Percentiles rank a stretch among this genome's conserved stretches.
Evolutionary conservation across 805 yeast genomes (phyloP).

Genomic region (Candida methanosorbosa): DNA sequence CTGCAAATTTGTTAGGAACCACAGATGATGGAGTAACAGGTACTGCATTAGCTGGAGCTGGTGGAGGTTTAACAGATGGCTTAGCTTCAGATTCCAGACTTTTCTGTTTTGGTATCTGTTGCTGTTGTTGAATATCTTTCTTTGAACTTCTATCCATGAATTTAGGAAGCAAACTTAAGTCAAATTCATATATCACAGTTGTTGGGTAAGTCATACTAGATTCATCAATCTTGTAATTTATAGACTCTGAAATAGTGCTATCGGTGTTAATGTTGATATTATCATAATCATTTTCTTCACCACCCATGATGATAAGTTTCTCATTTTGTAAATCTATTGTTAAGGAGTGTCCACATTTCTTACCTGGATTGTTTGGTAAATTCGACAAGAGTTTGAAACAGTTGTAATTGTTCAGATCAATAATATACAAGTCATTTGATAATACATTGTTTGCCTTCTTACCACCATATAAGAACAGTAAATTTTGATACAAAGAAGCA

Average conservation of each 20-base stretch:
- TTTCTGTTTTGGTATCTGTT: neutral
- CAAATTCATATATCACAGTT: conserved; percentile 28
- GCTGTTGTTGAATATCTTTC: neutral
- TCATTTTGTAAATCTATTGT: conserved; percentile 59
- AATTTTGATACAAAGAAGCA: conserved; percentile 67
- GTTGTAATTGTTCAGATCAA: conserved; percentile 60
- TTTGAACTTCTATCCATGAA: conserved; percentile 20
- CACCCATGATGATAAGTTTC: conserved; percentile 82
- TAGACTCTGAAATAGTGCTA: conserved; percentile 11
- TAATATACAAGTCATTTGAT: conserved; percentile 57
- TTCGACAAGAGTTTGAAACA: conserved; percentile 51
- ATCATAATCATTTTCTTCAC: conserved; percentile 63
- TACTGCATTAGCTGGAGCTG: neutral
- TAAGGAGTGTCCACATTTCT: conserved; percentile 88
- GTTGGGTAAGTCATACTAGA: conserved; percentile 21
- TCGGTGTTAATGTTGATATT: conserved; percentile 35
- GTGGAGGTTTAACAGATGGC: neutral
- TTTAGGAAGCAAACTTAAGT: conserved; percentile 15
- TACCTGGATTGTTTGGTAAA: conserved; percentile 53
- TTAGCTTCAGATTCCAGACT: neutral
- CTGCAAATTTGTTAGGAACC: neutral
- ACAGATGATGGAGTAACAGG: neutral
- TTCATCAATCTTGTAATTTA: conserved; percentile 17
- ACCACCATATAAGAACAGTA: conserved; percentile 86
- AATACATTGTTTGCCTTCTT: conserved; percentile 66